Evolutionary conservation across 2,329 filamentous ascomycete species (phyloP).

Genomic region (Byssochlamys sp.): DNA sequence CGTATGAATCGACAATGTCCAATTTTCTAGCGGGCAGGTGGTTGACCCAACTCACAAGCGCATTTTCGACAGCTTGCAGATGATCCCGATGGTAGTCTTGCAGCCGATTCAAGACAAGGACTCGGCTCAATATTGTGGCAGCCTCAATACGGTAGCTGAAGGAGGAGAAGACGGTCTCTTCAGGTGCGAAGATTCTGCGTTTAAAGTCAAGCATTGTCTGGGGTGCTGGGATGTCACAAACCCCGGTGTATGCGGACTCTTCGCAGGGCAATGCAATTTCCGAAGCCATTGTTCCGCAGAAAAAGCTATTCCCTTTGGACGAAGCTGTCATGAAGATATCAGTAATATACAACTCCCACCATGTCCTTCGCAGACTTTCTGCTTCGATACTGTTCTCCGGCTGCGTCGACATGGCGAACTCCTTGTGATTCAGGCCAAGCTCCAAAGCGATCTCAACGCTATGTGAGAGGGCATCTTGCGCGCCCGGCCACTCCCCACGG

Average conservation of each 20-base stretch:
- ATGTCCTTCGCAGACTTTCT: slow-evolving; percentile 71
- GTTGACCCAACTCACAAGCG: slow-evolving; percentile 58
- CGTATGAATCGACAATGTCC: slow-evolving; percentile 54
- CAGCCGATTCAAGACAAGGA: slow-evolving; percentile 43
- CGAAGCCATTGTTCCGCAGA: slow-evolving; percentile 55
- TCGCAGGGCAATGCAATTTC: slow-evolving; percentile 66
- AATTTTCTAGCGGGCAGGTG: slow-evolving; percentile 60
- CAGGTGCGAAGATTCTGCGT: no score
- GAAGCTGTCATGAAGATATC: slow-evolving; percentile 65
- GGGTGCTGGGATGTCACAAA: slow-evolving; percentile 1
- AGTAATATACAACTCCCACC: slow-evolving; percentile 69
- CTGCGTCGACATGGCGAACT: slow-evolving; percentile 39
- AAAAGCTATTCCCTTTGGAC: slow-evolving; percentile 34
- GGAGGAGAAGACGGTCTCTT: slow-evolving; percentile 43
- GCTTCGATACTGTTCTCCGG: slow-evolving; percentile 19
- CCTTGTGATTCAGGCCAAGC: slow-evolving; percentile 61
- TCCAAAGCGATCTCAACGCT: slow-evolving; percentile 62
- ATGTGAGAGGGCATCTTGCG: slow-evolving; percentile 42
- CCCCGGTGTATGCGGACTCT: slow-evolving; percentile 49
- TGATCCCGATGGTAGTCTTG: slow-evolving; percentile 39
- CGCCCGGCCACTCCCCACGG: slow-evolving; percentile 24
- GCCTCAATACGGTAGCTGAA: slow-evolving; percentile 70
- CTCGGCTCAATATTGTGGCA: slow-evolving; percentile 60
- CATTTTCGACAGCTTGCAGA: slow-evolving; percentile 42
- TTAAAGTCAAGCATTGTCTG: no score